A percentile compares a stretch with the other conserved stretches of the same genome.
Evolutionary conservation across 148 eudicot genomes (phyloP).

Genomic region (Arbutus unedo): DNA sequence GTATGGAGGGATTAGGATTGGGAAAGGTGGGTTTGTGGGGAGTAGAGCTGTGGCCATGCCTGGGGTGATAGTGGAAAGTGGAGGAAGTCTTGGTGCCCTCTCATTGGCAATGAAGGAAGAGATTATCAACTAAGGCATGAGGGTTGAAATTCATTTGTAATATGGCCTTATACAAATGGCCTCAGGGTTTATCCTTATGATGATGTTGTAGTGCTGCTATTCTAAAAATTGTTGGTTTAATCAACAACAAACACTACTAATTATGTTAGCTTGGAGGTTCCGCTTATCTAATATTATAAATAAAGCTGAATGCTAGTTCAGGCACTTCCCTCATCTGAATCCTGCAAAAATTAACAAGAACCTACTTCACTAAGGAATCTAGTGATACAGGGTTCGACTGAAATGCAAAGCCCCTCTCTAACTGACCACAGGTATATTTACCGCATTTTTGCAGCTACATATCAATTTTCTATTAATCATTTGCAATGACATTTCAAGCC

Average conservation of each 20-base stretch:
- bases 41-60: conserved; percentile 50
- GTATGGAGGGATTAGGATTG: conserved; percentile 34
- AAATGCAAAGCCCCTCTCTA: neutral
- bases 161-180: neutral
- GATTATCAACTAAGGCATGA: conserved; percentile 21
- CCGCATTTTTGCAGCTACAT: too few species aligned
- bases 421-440: too few species aligned
- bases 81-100: conserved; percentile 35
- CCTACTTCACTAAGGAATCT: too few species aligned
- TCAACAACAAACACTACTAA: too few species aligned
- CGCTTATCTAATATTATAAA: too few species aligned
- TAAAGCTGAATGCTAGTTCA: too few species aligned
- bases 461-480: too few species aligned
- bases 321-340: too few species aligned
- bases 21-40: conserved; percentile 42
- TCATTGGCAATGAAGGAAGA: conserved; percentile 48
- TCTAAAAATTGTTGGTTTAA: neutral
- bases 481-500: too few species aligned
- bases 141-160: neutral
- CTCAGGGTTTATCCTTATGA: neutral
- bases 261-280: too few species aligned
- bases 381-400: too few species aligned
- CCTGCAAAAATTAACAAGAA: too few species aligned
- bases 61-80: conserved; percentile 31
- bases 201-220: neutral